Evolutionary conservation across 345 rosid species (phyloP).

Genomic region (Citrus reticulata): DNA sequence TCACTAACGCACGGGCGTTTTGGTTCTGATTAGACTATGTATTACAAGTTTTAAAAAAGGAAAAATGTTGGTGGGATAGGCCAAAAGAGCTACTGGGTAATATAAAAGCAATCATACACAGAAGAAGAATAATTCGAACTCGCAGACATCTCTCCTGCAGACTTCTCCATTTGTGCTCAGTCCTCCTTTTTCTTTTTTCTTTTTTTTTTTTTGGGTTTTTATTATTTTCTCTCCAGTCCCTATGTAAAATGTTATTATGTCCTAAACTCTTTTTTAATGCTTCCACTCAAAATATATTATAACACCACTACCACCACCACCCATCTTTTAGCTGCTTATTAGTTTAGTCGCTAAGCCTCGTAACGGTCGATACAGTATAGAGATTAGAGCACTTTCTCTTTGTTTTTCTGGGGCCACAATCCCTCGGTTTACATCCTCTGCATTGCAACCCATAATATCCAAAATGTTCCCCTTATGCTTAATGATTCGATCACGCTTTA

Average conservation of each 20-base stretch:
- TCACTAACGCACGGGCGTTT: too few relatives aligned
- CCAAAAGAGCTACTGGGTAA: constrained; percentile 29
- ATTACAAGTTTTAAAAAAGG: too few relatives aligned
- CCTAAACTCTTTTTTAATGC: background rate
- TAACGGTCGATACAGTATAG: constrained; percentile 4
- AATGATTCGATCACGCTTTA: background rate
- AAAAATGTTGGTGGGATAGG: constrained; percentile 2
- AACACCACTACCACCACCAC: background rate
- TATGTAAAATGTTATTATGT: constrained; percentile 1
- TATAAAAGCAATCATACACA: constrained; percentile 51
- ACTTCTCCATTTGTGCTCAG: constrained; percentile 32
- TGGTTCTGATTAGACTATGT: background rate
- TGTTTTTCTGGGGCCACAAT: background rate
- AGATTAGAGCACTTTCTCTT: background rate
- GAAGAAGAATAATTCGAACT: constrained; percentile 82
- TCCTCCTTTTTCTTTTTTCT: background rate
- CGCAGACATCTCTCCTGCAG: constrained; percentile 58
- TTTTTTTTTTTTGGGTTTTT: background rate
- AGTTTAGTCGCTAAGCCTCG: background rate
- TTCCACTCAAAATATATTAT: background rate
- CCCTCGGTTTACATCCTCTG: background rate
- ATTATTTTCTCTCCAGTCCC: constrained; percentile 18
- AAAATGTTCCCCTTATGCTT: background rate
- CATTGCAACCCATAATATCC: background rate
- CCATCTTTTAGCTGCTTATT: background rate